Percentiles rank a stretch among this genome's conserved stretches.
phyloP scores from a whole-genome alignment of 768 basidiomycete genomes.

The Termitomyces titanicus region DNA sequence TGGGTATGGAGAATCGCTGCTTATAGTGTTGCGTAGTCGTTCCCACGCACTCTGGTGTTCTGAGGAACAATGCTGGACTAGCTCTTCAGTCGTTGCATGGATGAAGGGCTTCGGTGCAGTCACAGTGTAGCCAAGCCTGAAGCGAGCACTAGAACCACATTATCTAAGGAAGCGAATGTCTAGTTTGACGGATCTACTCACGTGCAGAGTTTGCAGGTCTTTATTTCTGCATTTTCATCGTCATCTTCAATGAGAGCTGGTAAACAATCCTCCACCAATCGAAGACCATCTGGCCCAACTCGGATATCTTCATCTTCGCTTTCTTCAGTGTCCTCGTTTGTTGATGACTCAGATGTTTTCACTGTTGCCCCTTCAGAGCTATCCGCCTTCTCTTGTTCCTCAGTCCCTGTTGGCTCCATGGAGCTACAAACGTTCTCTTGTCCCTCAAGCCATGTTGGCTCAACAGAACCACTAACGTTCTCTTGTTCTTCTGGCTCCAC shows the following conservation, averaged over 20 bases:
- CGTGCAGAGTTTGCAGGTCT: constrained; percentile 51
- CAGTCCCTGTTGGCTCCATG: too few species aligned
- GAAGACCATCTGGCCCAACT: constrained; percentile 39
- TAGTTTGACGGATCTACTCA: constrained; percentile 27
- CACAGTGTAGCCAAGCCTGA: constrained; percentile 21
- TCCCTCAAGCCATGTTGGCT: too few species aligned
- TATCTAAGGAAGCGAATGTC: background rate
- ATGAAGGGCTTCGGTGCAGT: constrained; percentile 33
- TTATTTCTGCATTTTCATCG: constrained; percentile 22
- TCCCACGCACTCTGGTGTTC: constrained; percentile 51
- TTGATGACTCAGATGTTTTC: background rate
- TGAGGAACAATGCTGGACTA: constrained; percentile 44
- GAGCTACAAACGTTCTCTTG: too few species aligned
- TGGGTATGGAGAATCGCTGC: constrained; percentile 1
- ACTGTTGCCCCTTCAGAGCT: too few species aligned
- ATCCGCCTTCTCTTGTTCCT: too few species aligned
- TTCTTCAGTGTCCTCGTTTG: background rate
- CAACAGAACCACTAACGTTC: too few species aligned
- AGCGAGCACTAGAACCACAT: constrained; percentile 30
- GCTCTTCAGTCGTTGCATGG: constrained; percentile 34
- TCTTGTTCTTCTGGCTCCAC: too few species aligned
- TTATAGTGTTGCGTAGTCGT: constrained; percentile 25
- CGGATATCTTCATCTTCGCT: constrained; percentile 29
- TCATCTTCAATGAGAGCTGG: constrained; percentile 37
- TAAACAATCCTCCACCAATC: constrained; percentile 37